These are phyloP conservation scores for Aspergillus neotritici DNA, from an alignment of 2,329 filamentous ascomycete genomes.

Conservation along the genomic window DNA sequence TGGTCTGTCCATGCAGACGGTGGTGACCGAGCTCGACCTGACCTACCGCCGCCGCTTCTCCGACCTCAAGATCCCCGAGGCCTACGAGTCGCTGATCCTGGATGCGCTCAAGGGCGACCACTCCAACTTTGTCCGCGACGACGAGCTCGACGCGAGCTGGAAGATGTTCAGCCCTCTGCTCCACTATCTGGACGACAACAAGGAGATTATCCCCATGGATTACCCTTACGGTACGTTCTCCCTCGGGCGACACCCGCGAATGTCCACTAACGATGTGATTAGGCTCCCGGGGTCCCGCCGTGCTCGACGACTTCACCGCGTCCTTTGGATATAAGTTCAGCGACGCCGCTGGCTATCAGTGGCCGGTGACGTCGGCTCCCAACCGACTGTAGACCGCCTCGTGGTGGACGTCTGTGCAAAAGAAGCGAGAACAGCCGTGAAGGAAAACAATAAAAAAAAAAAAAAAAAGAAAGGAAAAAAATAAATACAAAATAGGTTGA, in stretches of 20 bases:
- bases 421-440: slow-evolving; percentile 4
- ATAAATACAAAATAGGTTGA: slow-evolving; percentile 9
- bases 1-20: slow-evolving; percentile 97
- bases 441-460: slow-evolving; percentile 5
- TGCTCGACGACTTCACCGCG: slow-evolving; percentile 95
- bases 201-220: slow-evolving; percentile 99
- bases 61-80: slow-evolving; percentile 98
- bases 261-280: slow-evolving; percentile 8
- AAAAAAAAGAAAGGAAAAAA: slow-evolving; percentile 9
- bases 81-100: slow-evolving; percentile 94
- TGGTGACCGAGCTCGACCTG: slow-evolving; percentile 94
- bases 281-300: slow-evolving; percentile 95
- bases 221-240: slow-evolving; percentile 84
- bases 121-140: slow-evolving; percentile 97
- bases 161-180: slow-evolving; percentile 96
- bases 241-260: background rate
- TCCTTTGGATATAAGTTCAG: slow-evolving; percentile 99
- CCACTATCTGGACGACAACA: slow-evolving; percentile 98
- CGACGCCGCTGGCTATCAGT: slow-evolving; percentile 91
- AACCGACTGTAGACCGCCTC: slow-evolving; percentile 71
- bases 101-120: slow-evolving; percentile 98
- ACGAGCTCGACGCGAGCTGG: slow-evolving; percentile 96
- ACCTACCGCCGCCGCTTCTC: slow-evolving; percentile 98
- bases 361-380: slow-evolving; percentile 71
- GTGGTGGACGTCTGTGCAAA: background rate